Conservation (phyloP, 1,284 basidiomycete genomes). For the Ceratobasidium sp. region DNA sequence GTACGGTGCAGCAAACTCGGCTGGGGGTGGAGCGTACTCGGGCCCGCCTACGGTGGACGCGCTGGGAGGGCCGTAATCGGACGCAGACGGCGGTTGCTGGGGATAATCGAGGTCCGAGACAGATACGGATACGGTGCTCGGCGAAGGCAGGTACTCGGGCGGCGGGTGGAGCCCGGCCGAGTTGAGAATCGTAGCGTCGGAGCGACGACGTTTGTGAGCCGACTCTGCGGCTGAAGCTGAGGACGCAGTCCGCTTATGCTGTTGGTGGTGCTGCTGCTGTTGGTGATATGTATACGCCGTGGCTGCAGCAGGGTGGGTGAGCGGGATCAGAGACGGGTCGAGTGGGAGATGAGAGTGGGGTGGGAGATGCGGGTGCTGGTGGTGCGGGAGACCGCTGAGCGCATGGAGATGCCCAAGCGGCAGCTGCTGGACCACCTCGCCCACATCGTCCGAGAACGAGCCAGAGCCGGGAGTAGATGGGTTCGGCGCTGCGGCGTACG, state of each 20-base stretch:
- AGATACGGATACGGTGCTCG: constrained; percentile 13
- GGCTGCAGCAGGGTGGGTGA: constrained; percentile 17
- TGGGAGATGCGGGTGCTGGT: constrained; percentile 20
- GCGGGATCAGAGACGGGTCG: constrained; percentile 35
- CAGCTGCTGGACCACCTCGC: not conserved
- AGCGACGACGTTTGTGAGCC: constrained; percentile 14
- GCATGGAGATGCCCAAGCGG: constrained; percentile 1
- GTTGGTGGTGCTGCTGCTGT: not conserved
- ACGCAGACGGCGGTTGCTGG: not conserved
- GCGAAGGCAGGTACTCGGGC: constrained; percentile 33
- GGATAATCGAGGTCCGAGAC: constrained; percentile 36
- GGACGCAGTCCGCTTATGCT: constrained; percentile 24
- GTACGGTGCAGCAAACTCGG: constrained; percentile 1
- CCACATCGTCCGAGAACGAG: constrained; percentile 28
- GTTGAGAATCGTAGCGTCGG: constrained; percentile 20
- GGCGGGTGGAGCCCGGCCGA: constrained; percentile 25
- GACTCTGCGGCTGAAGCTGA: not conserved
- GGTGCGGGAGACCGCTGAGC: constrained; percentile 13
- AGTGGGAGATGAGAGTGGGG: constrained; percentile 30
- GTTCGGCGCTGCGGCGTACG: constrained; percentile 1
- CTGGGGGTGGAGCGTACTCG: constrained; percentile 20
- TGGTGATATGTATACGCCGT: not conserved
- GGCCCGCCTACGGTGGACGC: not conserved
- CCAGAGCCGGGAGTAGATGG: constrained; percentile 11
- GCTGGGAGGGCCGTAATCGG: constrained; percentile 2